Evolutionary conservation across 2,329 filamentous ascomycete species (phyloP), one percentile per base, ranked within the genome.

Genomic region (Nannizzia gypsea): DNA sequence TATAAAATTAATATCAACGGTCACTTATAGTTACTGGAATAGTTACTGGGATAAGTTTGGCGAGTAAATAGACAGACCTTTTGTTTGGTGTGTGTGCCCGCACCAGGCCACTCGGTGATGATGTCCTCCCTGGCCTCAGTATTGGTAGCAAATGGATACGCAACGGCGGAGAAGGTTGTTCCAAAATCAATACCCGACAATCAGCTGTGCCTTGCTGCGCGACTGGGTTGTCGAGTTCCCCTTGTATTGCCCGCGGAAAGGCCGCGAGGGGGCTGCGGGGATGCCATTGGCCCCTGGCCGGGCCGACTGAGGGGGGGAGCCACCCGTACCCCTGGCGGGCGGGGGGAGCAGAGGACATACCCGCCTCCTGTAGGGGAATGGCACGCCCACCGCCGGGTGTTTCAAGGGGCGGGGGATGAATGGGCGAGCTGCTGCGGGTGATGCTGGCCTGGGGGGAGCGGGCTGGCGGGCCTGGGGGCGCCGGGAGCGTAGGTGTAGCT

Each of bases 161-260:
- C 91, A 64, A 97, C 92, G 72, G 93, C 93, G 2, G 93, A 97
- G 74, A 97, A 99, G 3, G 93, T 99, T 17, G 93, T 99, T 66
- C 93, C 93, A 80, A 99, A 99, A 76, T 99, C 93, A 72, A 99
- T 97, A 66, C 93, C 93, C 93, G 59, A 99, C 93, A 73, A 99
- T 99, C 69, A 99, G 80, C 78, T 97, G 93, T 58, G 93, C 89
- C 80, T 96, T 96, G 78, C 87, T 95, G 72, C 89, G 85, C 69
- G 87, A 90, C 67, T 86, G 89, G 89, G 62, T 89, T 91, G 68
- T 96, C 90, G 38, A 95, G 88, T 74, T 97, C 92, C 40, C 73
- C 74, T n/a, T n/a, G n/a, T n/a, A n/a, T n/a, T n/a, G n/a, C n/a
- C n/a, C n/a, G n/a, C n/a, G 57, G 74, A 57, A 59, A 58, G 60